Conservation (phyloP, 2,329 filamentous ascomycete genomes). For the Pseudocercospora musae region DNA sequence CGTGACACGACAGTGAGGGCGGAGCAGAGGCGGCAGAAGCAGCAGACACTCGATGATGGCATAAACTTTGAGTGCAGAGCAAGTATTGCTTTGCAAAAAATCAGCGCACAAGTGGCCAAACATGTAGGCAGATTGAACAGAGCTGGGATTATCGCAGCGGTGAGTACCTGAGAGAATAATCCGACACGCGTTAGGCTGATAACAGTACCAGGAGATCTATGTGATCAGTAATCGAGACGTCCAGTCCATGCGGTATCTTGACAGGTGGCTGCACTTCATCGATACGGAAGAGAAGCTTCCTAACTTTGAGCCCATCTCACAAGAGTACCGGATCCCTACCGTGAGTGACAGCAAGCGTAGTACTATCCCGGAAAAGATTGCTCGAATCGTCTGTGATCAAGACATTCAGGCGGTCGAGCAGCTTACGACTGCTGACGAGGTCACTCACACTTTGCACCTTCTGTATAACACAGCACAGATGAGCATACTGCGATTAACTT, state of each 20-base stretch:
- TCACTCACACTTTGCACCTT: no score
- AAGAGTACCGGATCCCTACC: background rate
- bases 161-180: background rate
- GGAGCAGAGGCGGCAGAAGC: background rate
- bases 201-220: background rate
- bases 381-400: no score
- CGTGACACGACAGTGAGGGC: background rate
- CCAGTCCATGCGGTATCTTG: slow-evolving; percentile 7
- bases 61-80: slow-evolving; percentile 4
- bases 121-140: slow-evolving; percentile 7
- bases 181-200: background rate
- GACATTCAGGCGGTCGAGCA: no score
- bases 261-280: slow-evolving; percentile 4
- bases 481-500: no score
- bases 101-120: background rate
- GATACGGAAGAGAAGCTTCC: slow-evolving; percentile 3
- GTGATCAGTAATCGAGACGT: slow-evolving; percentile 10
- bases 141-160: background rate
- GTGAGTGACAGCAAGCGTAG: background rate
- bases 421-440: no score
- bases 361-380: background rate
- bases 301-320: background rate
- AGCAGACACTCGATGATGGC: background rate
- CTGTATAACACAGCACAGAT: no score
- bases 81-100: slow-evolving; percentile 3